These are phyloP conservation scores for Myxozyma neglecta DNA, from an alignment of 805 yeast species.

Conservation along the genomic window DNA sequence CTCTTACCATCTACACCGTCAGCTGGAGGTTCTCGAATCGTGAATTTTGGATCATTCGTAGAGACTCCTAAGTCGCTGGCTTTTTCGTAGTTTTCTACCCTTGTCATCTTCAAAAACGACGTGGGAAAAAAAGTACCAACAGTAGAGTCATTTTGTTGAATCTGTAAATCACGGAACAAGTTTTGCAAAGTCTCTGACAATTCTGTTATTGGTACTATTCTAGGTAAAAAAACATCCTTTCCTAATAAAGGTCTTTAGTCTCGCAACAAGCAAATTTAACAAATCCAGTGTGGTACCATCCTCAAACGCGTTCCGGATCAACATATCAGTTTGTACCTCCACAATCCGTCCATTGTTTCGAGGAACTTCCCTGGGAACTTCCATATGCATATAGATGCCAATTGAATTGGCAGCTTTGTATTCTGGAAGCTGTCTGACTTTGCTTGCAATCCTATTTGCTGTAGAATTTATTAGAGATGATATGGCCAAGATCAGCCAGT, in stretches of 20 bases:
- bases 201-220: constrained; percentile 47
- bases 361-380: constrained; percentile 34
- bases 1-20: constrained; percentile 20
- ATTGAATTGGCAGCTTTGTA: constrained; percentile 51
- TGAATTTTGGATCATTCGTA: constrained; percentile 8
- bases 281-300: constrained; percentile 42
- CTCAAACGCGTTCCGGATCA: constrained; percentile 55
- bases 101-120: constrained; percentile 14
- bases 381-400: constrained; percentile 79
- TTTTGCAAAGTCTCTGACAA: not conserved
- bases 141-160: not conserved
- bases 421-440: constrained; percentile 38
- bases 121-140: constrained; percentile 9
- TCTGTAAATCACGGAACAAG: constrained; percentile 8
- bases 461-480: not conserved
- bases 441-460: constrained; percentile 28
- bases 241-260: constrained; percentile 13
- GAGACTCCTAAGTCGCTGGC: not conserved
- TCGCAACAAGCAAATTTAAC: not conserved
- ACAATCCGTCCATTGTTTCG: constrained; percentile 24
- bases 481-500: not conserved
- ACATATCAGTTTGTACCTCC: constrained; percentile 62
- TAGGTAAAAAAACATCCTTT: constrained; percentile 41
- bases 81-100: not conserved
- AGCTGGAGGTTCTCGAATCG: constrained; percentile 18